Percentiles rank a stretch among this genome's conserved stretches.
Conservation (phyloP, 2,329 filamentous ascomycete genomes). For the Nemania sp. region DNA sequence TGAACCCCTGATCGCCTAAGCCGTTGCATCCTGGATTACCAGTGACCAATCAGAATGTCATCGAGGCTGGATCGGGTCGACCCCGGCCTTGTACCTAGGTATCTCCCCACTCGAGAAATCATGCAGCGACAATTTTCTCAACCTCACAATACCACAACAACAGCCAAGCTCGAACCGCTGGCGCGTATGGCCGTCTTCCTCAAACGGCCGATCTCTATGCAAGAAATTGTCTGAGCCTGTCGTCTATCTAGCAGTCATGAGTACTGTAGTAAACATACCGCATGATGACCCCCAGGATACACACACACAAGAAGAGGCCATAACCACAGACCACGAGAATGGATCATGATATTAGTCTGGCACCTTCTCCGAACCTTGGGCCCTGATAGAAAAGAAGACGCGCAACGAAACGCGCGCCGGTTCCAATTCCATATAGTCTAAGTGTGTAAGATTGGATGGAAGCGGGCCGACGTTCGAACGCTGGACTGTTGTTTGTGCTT, state of each 20-base stretch:
- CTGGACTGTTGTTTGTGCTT: background rate
- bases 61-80: conserved; percentile 6
- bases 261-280: conserved; percentile 11
- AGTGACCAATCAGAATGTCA: conserved; percentile 23
- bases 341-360: background rate
- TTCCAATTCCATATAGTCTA: background rate
- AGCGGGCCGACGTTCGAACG: background rate
- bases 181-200: conserved; percentile 28
- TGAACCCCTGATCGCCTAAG: conserved; percentile 13
- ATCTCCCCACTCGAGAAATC: conserved; percentile 19
- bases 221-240: conserved; percentile 29
- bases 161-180: conserved; percentile 23
- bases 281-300: conserved; percentile 3
- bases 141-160: conserved; percentile 20
- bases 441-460: conserved; percentile 6
- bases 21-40: conserved; percentile 15
- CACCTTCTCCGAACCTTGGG: background rate
- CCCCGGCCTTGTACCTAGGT: background rate
- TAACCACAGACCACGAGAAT: conserved; percentile 2
- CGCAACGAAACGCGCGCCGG: background rate
- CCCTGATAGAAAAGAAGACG: conserved; percentile 4
- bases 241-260: conserved; percentile 18
- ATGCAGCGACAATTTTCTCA: conserved; percentile 2
- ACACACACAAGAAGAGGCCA: conserved; percentile 2
- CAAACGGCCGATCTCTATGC: conserved; percentile 27